Evolutionary conservation across 108 stramenopile species (phyloP), one percentile per base, ranked within the genome.

Genomic region (Cyclostephanos tholiformis): DNA sequence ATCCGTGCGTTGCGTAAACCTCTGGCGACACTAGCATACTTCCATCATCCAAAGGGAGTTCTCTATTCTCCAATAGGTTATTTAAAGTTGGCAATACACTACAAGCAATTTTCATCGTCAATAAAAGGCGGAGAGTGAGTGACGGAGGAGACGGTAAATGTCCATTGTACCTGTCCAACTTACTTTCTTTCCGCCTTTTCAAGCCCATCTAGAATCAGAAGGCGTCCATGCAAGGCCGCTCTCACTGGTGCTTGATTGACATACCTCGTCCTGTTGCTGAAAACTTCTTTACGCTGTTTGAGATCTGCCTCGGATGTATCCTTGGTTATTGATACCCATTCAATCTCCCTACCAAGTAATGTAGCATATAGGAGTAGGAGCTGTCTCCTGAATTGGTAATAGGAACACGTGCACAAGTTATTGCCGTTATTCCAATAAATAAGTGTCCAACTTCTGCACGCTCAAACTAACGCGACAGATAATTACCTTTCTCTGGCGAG

Each of bases 281-380:
- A 64, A 29, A 73, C 50, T 57, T 71, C 72, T 59, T 79, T 83
- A 12, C 96, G 88, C 79, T 97, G 96, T 38, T 95, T 94, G 8
- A 96, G 75, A 79, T 97, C 96, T 0, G 88, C 80, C 39, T 95
- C 95, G 0, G 96, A 88, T 25, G 89, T 88, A 82, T 95, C 95
- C 9, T 73, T 50, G 23, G 87, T 81, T 23, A 97, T 60, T 16
- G 88, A 67, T 2, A 97, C 67, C 66, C 82, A 76, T 58, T 95
- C 89, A 16, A 93, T 78, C 25, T 90, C 87, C 65, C 87, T 75
- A 55, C 79, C 57, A 26, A 75, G 61, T 67, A 96, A 67, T 63
- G 87, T 84, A 0, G 89, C 91, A 65, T 91, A 96, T 25, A 77
- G 53, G 14, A 94, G 25, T 20, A 82, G 77, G 16, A 94, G 72